Base-by-base conservation (phyloP, 441 rosid genomes). In the Biscutella auriculata region DNA sequence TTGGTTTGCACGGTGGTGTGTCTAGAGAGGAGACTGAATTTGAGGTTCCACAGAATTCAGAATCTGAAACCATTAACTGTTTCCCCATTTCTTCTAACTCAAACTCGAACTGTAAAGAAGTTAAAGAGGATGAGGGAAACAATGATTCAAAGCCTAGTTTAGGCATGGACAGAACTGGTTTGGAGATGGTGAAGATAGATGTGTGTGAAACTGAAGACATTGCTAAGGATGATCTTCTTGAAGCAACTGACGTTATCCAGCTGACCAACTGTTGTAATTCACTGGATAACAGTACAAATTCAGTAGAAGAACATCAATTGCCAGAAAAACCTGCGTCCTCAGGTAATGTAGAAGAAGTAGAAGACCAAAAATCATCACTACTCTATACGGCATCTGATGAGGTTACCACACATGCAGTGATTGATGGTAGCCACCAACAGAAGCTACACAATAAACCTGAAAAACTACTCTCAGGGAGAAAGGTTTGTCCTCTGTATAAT, bases 401-500 rank as follows among this genome's bases (percentile, higher is more conserved):
- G 15, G 28, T 34, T 41, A 25, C 12, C 47, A 60, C 63, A 61
- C 58, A 63, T 42, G 46, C 59, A 53, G 72, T 42, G 19, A 36
- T 12, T 53, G 72, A 53, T 32, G 23, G 4, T 19, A 67, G 53
- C 55, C 53, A 50, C 42, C 73, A 60, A 26, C 58, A 53, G 25
- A 50, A 80, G 66, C 67, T 16, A 48, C 78, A 68, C 14, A 68
- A 53, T 47, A 67, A 60, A 64, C 80, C 86, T 59, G 74, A 73
- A 78, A 80, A 78, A 68, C 78, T 92, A 30, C 65, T 76, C 50
- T 80, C 86, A 28, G 69, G 72, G 40, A 74, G 94, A 73, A 88
- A 83, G 94, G 97, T 88, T 16, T 52, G 77, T 44, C 15, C 9
- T 57, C 7, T 33, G 14, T 13, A 23, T 32, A 58, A 63, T 35